Evolutionary conservation across 257 asterid species (phyloP), one percentile per base, ranked within the genome.

Genomic region (Orobanche coerulescens): DNA sequence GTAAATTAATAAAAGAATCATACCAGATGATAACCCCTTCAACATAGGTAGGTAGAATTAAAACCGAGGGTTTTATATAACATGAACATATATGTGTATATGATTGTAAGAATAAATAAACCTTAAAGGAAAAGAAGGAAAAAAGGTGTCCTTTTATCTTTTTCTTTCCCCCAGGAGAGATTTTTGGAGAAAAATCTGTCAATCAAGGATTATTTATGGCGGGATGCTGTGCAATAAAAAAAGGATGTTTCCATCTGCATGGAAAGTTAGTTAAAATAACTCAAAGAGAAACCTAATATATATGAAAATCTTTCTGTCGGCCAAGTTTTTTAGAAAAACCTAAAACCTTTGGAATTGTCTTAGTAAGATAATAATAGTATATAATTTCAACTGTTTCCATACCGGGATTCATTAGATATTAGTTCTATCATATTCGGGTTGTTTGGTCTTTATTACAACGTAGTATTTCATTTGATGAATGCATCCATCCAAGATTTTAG

Each of bases 151-250:
- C 9, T 54, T 4, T 28, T 2, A 3, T 51, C 12, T 24, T 24
- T 25, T 31, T 7, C 7, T 39, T 43, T 6, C 61, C 2, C 37
- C 33, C 9, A 9, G 24, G 65, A 72, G 74, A 14, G 71, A 75
- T 58, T 68, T 40, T 33, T 43, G 80, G 80, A 71, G 77, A 8
- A 12, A 68, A 52, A 62, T 72, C 6, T 62, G 71, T 46, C 72
- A 67, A 71, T 74, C 75, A 74, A 16, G 55, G 65, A 33, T 52
- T 52, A 34, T 51, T 62, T 43, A 59, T 44, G 33, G 40, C 9
- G 11, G n/a, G n/a, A n/a, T n/a, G n/a, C n/a, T n/a, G n/a, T 14
- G 36, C 53, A 5, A 9, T 42, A 5, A 2, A 43, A 36, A 68
- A 10, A 42, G 73, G 30, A 58, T 15, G 50, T 72, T 56, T 24